Evolutionary conservation across 108 stramenopile species (phyloP), one percentile per base, ranked within the genome.

Genomic region (Stephanodiscus minutulus): DNA sequence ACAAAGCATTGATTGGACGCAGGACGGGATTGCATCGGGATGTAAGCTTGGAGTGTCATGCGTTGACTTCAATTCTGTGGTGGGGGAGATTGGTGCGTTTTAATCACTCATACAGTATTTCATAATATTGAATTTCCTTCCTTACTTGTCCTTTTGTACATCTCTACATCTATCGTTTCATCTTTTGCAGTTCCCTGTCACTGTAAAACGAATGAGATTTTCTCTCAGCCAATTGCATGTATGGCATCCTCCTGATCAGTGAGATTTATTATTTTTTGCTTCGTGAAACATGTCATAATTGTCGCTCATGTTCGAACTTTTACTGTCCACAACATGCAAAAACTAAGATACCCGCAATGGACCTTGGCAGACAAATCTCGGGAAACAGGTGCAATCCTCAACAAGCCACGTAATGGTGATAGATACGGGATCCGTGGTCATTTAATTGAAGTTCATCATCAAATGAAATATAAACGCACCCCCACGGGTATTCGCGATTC

Each of bases 31-130:
- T 91, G 43, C 89, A 91, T 74, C 75, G 24, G 29, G 57, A 80
- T 61, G 79, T 83, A 39, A 84, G 70, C 43, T 39, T 76, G 44
- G 89, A 93, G 76, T 93, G 89, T 74, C 89, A 93, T 75, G 89
- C 89, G 24, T 56, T 90, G 64, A 85, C 89, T 39, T 87, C 89
- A 1, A 53, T 89, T 17, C 63, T 87, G 64, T 93, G 82, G 75
- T 87, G 88, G 85, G 81, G 78, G 18, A 66, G 88, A 62, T 66
- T 93, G 49, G 77, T 77, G 37, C 58, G 77, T 35, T 8, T 58
- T 48, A 28, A 24, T 22, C 18, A 31, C 17, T 12, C n/a, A 31
- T 58, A 17, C 20, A n/a, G n/a, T n/a, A 43, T 33, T 46, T 70
- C 44, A 55, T 47, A 3, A 29, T 43, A 20, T 5, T 47, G 29